Evolutionary conservation across 805 yeast species (phyloP), one percentile per base, ranked within the genome.

Genomic region (Candida sanyiensis): DNA sequence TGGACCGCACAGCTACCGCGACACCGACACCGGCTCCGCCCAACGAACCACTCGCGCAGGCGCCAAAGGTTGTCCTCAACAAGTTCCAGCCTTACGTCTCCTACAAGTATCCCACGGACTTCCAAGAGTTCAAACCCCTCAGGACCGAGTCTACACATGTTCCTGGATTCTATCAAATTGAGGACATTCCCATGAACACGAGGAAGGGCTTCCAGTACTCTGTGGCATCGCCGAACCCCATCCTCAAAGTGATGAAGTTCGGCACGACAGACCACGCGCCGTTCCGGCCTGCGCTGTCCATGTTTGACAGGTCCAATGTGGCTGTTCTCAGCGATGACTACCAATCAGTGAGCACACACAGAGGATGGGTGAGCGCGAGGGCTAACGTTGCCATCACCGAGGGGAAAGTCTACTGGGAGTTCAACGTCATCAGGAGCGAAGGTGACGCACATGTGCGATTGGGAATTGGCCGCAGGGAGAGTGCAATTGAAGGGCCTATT

Each of bases 401-500:
- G 47, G 98, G 97, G 0, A 61, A 58, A 13, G 82, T 83, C 67
- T 90, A 80, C 58, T 77, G 85, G 61, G 97, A 90, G 58, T 80
- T 78, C 45, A 70, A 75, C 39, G 72, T 90, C 2, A 39, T 77
- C 5, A 48, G 54, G 28, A 51, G 62, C 25, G 62, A 62, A 43
- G 49, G 51, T 5, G 45, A 51, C 5, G 52, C 61, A 1, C 90
- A 89, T 57, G 87, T 93, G 2, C 63, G 98, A 21, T 55, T 89
- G 21, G 99, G 99, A 0, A 55, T 90, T 26, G 82, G 82, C 0
- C 66, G 97, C 37, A 71, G 87, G 45, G 97, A 90, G 54, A 93
- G 96, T 2, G 75, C 87, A 35, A 61, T 89, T 31, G 97, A 90
- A 49, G 95, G 95, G 0, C 97, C 99, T 0, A 93, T 89, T 6